Conservation (phyloP, 495 filamentous ascomycete genomes). For the Penicillium tannophilum region DNA sequence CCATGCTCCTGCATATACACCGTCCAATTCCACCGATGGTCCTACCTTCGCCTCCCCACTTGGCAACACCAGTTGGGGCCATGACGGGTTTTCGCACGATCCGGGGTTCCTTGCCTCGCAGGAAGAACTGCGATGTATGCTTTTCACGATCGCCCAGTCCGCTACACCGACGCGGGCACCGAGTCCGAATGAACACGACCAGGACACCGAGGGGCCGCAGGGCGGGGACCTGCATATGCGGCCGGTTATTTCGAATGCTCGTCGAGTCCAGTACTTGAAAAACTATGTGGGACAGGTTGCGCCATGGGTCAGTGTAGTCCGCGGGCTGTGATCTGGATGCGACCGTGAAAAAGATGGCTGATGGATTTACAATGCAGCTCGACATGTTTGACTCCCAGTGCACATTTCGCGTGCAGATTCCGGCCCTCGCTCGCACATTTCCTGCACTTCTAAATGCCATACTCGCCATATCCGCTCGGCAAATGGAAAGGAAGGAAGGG, state of each 20-base stretch:
- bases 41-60: constrained; percentile 26
- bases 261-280: constrained; percentile 43
- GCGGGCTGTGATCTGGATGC: background rate
- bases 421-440: constrained; percentile 38
- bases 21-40: constrained; percentile 25
- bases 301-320: constrained; percentile 36
- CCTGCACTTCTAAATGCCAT: constrained; percentile 44
- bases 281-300: constrained; percentile 49
- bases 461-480: constrained; percentile 45
- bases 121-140: constrained; percentile 40
- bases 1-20: constrained; percentile 18
- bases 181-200: constrained; percentile 19
- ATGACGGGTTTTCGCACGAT: constrained; percentile 41
- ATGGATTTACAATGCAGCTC: constrained; percentile 30
- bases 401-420: constrained; percentile 44
- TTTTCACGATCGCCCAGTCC: constrained; percentile 40
- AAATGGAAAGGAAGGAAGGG: constrained; percentile 45
- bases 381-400: constrained; percentile 53
- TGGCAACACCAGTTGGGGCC: constrained; percentile 30
- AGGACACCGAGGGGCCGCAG: constrained; percentile 1
- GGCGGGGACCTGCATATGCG: constrained; percentile 13
- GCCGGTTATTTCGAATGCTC: constrained; percentile 27
- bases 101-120: constrained; percentile 42
- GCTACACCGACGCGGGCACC: constrained; percentile 32
- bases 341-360: background rate